These are phyloP conservation scores for Trichoderma reesei DNA, from an alignment of 495 filamentous ascomycete genomes.

Conservation along the genomic window DNA sequence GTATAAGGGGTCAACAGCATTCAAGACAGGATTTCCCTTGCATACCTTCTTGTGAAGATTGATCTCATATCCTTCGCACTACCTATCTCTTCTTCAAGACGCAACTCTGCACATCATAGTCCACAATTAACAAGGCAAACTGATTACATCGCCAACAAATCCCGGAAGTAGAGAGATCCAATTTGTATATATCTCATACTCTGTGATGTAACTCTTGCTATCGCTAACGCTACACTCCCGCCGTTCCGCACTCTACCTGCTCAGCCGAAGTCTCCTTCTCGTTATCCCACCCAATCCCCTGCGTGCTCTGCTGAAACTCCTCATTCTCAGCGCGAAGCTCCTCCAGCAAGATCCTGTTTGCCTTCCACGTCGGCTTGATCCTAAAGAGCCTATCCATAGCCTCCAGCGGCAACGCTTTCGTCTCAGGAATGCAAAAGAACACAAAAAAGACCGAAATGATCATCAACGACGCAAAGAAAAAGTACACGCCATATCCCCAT, in stretches of 20 bases:
- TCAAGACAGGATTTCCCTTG: no score
- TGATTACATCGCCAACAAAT: no score
- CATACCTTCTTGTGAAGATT: no score
- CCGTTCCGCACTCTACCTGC: conserved; percentile 11
- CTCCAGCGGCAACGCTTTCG: conserved; percentile 42
- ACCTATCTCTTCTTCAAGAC: no score
- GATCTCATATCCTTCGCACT: no score
- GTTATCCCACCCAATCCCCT: conserved; percentile 16
- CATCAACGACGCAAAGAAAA: conserved; percentile 70
- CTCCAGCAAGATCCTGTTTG: conserved; percentile 41
- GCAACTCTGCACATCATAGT: no score
- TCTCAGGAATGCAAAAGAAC: conserved; percentile 42
- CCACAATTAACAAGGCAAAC: no score
- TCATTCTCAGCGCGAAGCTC: conserved; percentile 41
- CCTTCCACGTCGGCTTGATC: conserved; percentile 42
- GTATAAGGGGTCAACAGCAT: no score
- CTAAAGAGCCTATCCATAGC: conserved; percentile 52
- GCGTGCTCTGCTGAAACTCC: conserved; percentile 42
- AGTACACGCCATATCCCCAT: conserved; percentile 66
- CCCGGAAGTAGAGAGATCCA: no score
- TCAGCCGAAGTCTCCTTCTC: conserved; percentile 15
- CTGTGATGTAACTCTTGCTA: no score
- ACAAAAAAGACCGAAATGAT: conserved; percentile 56
- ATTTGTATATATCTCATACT: no score
- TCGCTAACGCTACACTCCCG: not conserved